These are phyloP conservation scores for Pueraria montana DNA, from an alignment of 306 rosid genomes.

Conservation along the genomic window DNA sequence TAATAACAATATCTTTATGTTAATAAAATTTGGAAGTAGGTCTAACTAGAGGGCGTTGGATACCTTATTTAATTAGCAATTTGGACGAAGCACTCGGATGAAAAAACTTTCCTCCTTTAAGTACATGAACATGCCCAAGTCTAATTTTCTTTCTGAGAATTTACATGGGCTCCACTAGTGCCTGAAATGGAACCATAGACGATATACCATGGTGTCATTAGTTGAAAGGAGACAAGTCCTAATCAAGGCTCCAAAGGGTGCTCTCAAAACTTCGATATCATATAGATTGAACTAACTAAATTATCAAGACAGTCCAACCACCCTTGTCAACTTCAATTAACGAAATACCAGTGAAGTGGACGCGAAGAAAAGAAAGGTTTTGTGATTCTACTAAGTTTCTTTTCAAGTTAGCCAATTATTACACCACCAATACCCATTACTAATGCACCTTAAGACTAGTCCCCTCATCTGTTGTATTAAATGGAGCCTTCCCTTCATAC, in stretches of 20 bases:
- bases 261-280: constrained; percentile 42
- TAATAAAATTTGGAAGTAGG: constrained; percentile 21
- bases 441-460: constrained; percentile 28
- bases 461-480: constrained; percentile 50
- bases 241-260: constrained; percentile 48
- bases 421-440: constrained; percentile 62
- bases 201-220: constrained; percentile 11
- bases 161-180: constrained; percentile 17
- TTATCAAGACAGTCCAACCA: constrained; percentile 70
- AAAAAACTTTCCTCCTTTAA: background rate
- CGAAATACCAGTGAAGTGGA: constrained; percentile 94
- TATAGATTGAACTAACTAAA: constrained; percentile 62
- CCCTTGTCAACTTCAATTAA: constrained; percentile 82
- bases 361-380: constrained; percentile 77
- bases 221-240: constrained; percentile 57
- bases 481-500: constrained; percentile 37
- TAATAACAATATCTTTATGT: background rate
- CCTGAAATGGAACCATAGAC: constrained; percentile 41
- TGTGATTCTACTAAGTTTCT: constrained; percentile 52
- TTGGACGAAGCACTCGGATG: constrained; percentile 18
- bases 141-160: constrained; percentile 6
- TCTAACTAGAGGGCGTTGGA: constrained; percentile 48
- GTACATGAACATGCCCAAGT: background rate
- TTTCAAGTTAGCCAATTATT: constrained; percentile 41
- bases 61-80: constrained; percentile 38